These are phyloP conservation scores for Russula brevipes DNA, from an alignment of 768 basidiomycete species.

Conservation along the genomic window DNA sequence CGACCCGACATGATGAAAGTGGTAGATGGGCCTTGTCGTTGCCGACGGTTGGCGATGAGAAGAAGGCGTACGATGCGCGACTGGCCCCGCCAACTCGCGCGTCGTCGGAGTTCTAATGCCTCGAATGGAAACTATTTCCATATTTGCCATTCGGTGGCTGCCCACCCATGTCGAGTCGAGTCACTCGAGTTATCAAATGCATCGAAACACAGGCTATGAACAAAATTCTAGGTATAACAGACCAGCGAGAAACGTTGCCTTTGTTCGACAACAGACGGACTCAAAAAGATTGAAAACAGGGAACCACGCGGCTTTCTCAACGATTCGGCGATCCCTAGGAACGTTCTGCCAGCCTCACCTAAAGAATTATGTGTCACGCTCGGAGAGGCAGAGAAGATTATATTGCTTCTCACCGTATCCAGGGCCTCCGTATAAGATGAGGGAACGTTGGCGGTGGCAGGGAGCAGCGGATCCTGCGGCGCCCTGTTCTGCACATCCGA, in stretches of 20 bases:
- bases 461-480: constrained; percentile 37
- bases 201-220: background rate
- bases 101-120: background rate
- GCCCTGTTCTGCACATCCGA: constrained; percentile 42
- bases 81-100: background rate
- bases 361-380: background rate
- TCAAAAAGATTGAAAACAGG: constrained; percentile 27
- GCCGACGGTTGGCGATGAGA: constrained; percentile 8
- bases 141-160: background rate
- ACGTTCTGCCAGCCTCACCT: constrained; percentile 56
- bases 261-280: background rate
- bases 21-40: constrained; percentile 18
- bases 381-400: too few relatives aligned
- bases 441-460: background rate
- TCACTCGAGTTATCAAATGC: background rate
- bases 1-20: constrained; percentile 36
- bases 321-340: constrained; percentile 55
- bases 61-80: background rate
- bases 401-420: constrained; percentile 3
- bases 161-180: too few relatives aligned
- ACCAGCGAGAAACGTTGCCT: background rate
- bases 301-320: constrained; percentile 51
- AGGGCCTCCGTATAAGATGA: constrained; percentile 44
- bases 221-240: background rate
- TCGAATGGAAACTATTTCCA: constrained; percentile 2